phyloP scores from a whole-genome alignment of 495 filamentous ascomycete genomes.

The Neurospora sp. region DNA sequence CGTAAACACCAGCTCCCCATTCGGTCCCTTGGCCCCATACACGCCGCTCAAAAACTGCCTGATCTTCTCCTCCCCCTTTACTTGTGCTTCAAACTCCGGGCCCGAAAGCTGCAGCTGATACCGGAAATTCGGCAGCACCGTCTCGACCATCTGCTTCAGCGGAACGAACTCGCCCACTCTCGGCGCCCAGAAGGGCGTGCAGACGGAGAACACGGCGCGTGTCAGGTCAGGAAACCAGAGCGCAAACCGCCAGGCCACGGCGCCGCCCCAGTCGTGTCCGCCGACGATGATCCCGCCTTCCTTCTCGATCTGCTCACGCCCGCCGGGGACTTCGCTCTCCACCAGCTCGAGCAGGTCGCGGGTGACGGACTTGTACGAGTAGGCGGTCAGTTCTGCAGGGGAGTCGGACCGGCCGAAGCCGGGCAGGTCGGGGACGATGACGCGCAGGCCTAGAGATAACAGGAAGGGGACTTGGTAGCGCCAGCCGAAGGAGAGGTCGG shows the following conservation, averaged over 20 bases:
- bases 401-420: constrained; percentile 65
- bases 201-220: constrained; percentile 63
- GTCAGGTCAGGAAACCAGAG: constrained; percentile 65
- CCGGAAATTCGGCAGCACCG: constrained; percentile 55
- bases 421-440: constrained; percentile 34
- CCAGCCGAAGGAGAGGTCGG: constrained; percentile 64
- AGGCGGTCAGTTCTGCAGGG: constrained; percentile 37
- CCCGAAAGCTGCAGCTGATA: constrained; percentile 77
- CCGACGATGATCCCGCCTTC: constrained; percentile 47
- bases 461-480: constrained; percentile 72
- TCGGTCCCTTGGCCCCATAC: constrained; percentile 51
- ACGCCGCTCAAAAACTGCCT: constrained; percentile 57
- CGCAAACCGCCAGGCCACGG: constrained; percentile 49
- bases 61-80: constrained; percentile 47
- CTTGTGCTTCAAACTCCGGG: constrained; percentile 50
- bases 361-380: constrained; percentile 55
- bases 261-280: constrained; percentile 77
- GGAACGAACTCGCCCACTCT: constrained; percentile 28
- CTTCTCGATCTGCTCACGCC: constrained; percentile 45
- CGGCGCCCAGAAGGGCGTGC: constrained; percentile 60
- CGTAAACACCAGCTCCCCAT: constrained; percentile 45
- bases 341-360: constrained; percentile 45
- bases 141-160: constrained; percentile 45
- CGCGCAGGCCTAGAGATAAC: constrained; percentile 51
- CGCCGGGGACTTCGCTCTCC: constrained; percentile 40